Evolutionary conservation across 441 rosid genomes (phyloP).

Genomic region (Gossypium aridum): DNA sequence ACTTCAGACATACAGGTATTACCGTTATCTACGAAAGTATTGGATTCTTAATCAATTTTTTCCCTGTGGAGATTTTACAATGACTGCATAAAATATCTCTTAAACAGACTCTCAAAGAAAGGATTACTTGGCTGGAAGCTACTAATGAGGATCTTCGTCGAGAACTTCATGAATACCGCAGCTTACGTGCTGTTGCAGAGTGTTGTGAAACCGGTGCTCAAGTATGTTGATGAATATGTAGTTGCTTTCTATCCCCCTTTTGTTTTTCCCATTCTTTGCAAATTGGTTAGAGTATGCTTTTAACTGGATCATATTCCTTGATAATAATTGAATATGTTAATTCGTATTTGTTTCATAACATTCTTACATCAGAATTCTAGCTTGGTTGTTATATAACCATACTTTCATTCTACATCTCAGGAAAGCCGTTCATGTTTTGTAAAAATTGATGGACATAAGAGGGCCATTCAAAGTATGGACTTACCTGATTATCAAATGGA

Average conservation of each 20-base stretch:
- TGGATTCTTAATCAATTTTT: background rate
- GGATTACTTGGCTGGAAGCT: slow-evolving; percentile 53
- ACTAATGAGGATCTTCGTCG: slow-evolving; percentile 53
- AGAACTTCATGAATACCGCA: slow-evolving; percentile 54
- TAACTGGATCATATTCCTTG: background rate
- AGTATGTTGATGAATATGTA: slow-evolving; percentile 24
- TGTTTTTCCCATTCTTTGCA: background rate
- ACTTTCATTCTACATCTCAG: slow-evolving; percentile 26
- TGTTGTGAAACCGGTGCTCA: slow-evolving; percentile 33
- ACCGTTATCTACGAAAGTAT: background rate
- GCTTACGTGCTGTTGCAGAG: slow-evolving; percentile 42
- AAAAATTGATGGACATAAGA: slow-evolving; percentile 50
- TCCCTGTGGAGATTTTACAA: background rate
- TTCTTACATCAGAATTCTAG: background rate
- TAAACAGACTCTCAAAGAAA: slow-evolving; percentile 49
- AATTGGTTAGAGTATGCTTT: background rate
- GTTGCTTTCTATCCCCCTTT: background rate
- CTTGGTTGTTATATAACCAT: background rate
- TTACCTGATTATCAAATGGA: slow-evolving; percentile 49
- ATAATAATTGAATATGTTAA: slow-evolving; percentile 12
- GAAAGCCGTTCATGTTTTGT: slow-evolving; percentile 26
- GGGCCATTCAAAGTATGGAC: slow-evolving; percentile 56
- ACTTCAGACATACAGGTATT: slow-evolving; percentile 44
- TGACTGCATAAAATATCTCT: background rate
- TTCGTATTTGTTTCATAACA: background rate